Evolutionary conservation across 2,329 filamentous ascomycete genomes (phyloP).

Genomic region (Botrytis pseudocinerea): DNA sequence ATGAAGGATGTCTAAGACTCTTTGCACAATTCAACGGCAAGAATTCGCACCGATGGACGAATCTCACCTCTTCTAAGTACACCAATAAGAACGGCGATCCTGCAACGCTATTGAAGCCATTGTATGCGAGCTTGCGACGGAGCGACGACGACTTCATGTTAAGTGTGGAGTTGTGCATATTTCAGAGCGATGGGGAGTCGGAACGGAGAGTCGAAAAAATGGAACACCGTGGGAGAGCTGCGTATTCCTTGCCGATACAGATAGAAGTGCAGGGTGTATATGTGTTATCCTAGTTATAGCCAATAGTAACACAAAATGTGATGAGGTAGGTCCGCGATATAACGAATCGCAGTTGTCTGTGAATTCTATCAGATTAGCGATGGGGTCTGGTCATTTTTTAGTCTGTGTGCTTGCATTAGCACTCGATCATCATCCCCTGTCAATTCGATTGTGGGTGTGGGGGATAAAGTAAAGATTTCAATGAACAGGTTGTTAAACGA

Average conservation of each 20-base stretch:
- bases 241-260: not conserved
- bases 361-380: slow-evolving; percentile 34
- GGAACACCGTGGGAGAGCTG: slow-evolving; percentile 4
- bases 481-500: slow-evolving; percentile 25
- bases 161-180: slow-evolving; percentile 5
- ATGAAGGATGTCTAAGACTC: slow-evolving; percentile 4
- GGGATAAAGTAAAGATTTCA: slow-evolving; percentile 1
- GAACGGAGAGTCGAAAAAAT: not conserved
- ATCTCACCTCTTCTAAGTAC: not conserved
- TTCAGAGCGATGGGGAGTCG: not conserved
- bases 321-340: not conserved
- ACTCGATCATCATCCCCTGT: slow-evolving; percentile 3
- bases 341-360: not conserved
- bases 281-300: slow-evolving; percentile 11
- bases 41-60: not conserved
- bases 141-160: not conserved
- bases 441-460: not conserved
- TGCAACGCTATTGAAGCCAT: slow-evolving; percentile 13
- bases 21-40: not conserved
- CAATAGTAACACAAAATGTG: slow-evolving; percentile 3
- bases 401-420: slow-evolving; percentile 35
- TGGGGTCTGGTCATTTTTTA: slow-evolving; percentile 27
- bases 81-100: not conserved
- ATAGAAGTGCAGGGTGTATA: not conserved
- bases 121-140: not conserved